phyloP scores from a whole-genome alignment of 2,329 filamentous ascomycete genomes.

The Penicillium sumatraense region DNA sequence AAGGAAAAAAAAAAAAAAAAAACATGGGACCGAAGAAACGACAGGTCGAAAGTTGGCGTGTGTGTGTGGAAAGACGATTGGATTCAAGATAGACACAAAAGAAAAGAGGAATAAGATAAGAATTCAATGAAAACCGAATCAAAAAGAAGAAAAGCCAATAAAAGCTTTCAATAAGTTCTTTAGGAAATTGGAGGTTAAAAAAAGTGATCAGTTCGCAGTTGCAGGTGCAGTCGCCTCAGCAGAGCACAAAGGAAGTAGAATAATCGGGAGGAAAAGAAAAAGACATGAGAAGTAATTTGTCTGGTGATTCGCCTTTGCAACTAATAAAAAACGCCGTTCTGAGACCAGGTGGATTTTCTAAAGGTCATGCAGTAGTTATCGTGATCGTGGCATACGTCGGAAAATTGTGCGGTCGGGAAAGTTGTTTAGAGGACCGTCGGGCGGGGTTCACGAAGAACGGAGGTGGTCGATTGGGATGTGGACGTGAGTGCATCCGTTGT shows the following conservation, averaged over 20 bases:
- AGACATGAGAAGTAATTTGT: conserved; percentile 27
- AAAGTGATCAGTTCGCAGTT: background rate
- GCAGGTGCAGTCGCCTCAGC: too few species aligned
- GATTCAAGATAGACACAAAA: background rate
- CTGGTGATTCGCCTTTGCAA: conserved; percentile 34
- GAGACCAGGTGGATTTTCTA: conserved; percentile 43
- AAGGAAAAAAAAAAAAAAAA: conserved; percentile 13
- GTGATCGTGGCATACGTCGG: conserved; percentile 48
- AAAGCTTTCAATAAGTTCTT: too few species aligned
- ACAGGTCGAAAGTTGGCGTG: background rate
- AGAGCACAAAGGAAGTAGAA: background rate
- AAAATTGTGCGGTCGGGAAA: conserved; percentile 33
- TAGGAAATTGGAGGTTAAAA: background rate
- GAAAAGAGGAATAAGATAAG: background rate
- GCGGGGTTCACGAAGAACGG: conserved; percentile 14
- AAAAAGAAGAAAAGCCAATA: background rate
- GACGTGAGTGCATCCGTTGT: conserved; percentile 13
- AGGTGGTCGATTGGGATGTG: conserved; percentile 9
- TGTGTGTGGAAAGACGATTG: background rate
- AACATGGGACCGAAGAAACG: background rate
- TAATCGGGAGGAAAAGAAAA: conserved; percentile 12
- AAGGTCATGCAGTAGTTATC: conserved; percentile 49
- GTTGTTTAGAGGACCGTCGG: conserved; percentile 21
- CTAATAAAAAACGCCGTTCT: conserved; percentile 45
- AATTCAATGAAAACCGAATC: too few species aligned